Percentiles rank a stretch among this genome's conserved stretches.
phyloP scores from a whole-genome alignment of 2,329 filamentous ascomycete species.

The Passalora sequoiae region DNA sequence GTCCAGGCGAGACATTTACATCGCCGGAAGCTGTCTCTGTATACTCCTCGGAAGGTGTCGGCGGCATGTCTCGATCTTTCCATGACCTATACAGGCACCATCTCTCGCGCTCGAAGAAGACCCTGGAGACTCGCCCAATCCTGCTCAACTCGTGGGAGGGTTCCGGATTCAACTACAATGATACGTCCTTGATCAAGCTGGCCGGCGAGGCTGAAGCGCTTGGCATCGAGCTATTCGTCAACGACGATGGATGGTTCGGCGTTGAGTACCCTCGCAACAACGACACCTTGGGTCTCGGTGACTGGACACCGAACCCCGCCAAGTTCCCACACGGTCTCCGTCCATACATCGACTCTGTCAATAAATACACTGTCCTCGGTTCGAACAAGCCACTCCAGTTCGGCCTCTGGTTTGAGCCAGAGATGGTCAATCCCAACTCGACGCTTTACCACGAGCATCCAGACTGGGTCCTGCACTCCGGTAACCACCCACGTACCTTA shows the following conservation, averaged over 20 bases:
- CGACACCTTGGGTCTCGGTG: constrained; percentile 56
- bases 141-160: constrained; percentile 65
- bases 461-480: constrained; percentile 59
- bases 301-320: constrained; percentile 56
- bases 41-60: constrained; percentile 55
- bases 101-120: constrained; percentile 55
- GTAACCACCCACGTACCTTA: constrained; percentile 52
- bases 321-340: constrained; percentile 56
- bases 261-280: constrained; percentile 55
- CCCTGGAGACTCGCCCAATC: constrained; percentile 48
- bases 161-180: constrained; percentile 54
- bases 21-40: constrained; percentile 60
- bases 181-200: constrained; percentile 51
- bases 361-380: constrained; percentile 45
- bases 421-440: constrained; percentile 63
- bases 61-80: constrained; percentile 58
- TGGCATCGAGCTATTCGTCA: constrained; percentile 59
- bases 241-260: constrained; percentile 66
- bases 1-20: constrained; percentile 52
- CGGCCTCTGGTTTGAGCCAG: constrained; percentile 63
- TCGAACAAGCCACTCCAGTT: constrained; percentile 51
- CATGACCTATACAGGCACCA: constrained; percentile 59
- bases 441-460: constrained; percentile 57
- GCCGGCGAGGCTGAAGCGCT: constrained; percentile 54
- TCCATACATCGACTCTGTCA: constrained; percentile 50